Base-by-base conservation (phyloP, 495 filamentous ascomycete species). In the Lineolata rhizophorae region DNA sequence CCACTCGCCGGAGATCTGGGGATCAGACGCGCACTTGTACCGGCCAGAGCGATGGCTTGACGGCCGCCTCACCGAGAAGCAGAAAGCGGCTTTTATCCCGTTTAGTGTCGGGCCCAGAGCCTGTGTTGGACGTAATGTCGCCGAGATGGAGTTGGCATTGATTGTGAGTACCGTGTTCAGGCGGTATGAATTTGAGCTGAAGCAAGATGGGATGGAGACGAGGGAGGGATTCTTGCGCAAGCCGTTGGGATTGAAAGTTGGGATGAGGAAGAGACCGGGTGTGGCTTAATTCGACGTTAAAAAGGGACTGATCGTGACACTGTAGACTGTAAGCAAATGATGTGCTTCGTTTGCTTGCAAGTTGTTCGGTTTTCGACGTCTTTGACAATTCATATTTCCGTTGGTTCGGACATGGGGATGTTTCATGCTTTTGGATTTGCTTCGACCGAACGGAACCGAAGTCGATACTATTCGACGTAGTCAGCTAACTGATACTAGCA, bases 221-320 rank as follows among this genome's bases (percentile, higher is more conserved):
- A 57, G 72, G 27, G 83, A 93, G 57, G 83, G 83, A 0, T 93
- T 93, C 54, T 56, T 93, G 55, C 61, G 82, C 47, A 93, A 93
- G 65, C 83, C 83, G 9, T 43, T 91, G 30, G 72, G 64, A 12
- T 54, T 84, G 52, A 51, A 62, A 35, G 72, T 91, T 37, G 83
- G 72, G 20, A 59, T 91, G 51, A 62, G 61, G 46, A 62, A 55
- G 45, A 52, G 66, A n/a, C n/a, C n/a, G n/a, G n/a, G n/a, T n/a
- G n/a, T 5, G 15, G 32, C 22, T n/a, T n/a, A n/a, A n/a, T n/a
- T n/a, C n/a, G n/a, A n/a, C n/a, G n/a, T n/a, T n/a, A n/a, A n/a
- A n/a, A n/a, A n/a, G n/a, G n/a, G n/a, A n/a, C n/a, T n/a, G n/a
- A n/a, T n/a, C n/a, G n/a, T n/a, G n/a, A n/a, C n/a, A n/a, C n/a